Conservation (phyloP, 116 monocot species). For the Zostera marina region DNA sequence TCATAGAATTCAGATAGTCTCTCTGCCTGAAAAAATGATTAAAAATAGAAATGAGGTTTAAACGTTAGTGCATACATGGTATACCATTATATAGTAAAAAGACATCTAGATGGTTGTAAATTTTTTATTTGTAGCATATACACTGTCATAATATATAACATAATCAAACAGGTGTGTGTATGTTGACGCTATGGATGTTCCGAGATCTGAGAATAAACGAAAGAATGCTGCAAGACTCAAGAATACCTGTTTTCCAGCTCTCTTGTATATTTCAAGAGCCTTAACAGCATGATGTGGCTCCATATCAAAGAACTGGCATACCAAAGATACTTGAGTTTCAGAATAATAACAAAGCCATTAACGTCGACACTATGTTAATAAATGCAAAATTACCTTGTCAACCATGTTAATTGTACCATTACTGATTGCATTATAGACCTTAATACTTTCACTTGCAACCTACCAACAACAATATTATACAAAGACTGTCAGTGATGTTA, state of each 20-base stretch:
- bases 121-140: not conserved
- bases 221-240: not conserved
- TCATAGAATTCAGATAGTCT: slow-evolving; percentile 91
- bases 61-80: not conserved
- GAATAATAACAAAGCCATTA: not conserved
- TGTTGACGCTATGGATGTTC: too few relatives aligned
- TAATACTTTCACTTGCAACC: slow-evolving; percentile 84
- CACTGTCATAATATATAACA: not conserved
- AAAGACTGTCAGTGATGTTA: slow-evolving; percentile 3
- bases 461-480: slow-evolving; percentile 13
- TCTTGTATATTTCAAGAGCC: slow-evolving; percentile 86
- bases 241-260: slow-evolving; percentile 76
- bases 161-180: not conserved
- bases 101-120: not conserved
- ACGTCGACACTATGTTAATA: not conserved
- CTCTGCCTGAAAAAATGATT: slow-evolving; percentile 50
- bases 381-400: slow-evolving; percentile 61
- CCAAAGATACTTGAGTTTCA: not conserved
- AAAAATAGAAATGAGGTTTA: not conserved
- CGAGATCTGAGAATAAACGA: not conserved
- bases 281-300: slow-evolving; percentile 71
- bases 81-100: not conserved
- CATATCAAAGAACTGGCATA: slow-evolving; percentile 96
- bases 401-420: slow-evolving; percentile 87
- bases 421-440: slow-evolving; percentile 81